Conservation (phyloP, 169 alveolate species). For the Plasmodium coatneyi region DNA sequence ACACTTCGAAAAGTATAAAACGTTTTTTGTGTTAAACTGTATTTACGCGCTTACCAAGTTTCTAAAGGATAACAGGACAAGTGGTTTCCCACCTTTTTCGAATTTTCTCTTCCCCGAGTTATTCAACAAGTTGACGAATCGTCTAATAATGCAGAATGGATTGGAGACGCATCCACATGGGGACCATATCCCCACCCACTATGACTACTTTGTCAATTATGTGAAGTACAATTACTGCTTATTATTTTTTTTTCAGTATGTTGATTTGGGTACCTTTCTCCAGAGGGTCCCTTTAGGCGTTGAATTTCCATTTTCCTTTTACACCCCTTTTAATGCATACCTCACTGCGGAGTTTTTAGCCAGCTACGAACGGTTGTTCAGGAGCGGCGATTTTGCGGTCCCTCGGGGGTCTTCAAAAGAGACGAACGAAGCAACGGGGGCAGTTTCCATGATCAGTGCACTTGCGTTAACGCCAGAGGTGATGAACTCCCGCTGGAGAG, state of each 20-base stretch:
- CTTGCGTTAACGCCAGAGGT: not conserved
- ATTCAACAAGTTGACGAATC: slow-evolving; percentile 13
- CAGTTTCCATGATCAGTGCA: not conserved
- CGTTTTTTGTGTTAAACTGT: slow-evolving; percentile 38
- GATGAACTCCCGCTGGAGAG: not conserved
- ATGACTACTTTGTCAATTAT: slow-evolving; percentile 53
- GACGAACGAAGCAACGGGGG: not conserved
- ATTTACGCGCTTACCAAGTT: slow-evolving; percentile 29
- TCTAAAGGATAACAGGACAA: slow-evolving; percentile 35
- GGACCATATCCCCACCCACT: not conserved
- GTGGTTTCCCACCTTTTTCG: not conserved
- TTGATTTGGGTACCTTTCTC: not conserved
- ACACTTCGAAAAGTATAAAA: slow-evolving; percentile 23
- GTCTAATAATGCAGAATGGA: not conserved
- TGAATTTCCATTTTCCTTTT: slow-evolving; percentile 3
- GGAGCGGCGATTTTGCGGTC: not conserved
- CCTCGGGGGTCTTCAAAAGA: not conserved
- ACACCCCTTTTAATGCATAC: slow-evolving; percentile 65
- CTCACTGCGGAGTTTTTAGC: slow-evolving; percentile 7
- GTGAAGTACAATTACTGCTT: slow-evolving; percentile 47
- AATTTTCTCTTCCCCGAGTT: slow-evolving; percentile 27
- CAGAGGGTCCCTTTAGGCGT: not conserved
- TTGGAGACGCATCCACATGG: not conserved
- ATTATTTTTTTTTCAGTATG: slow-evolving; percentile 21
- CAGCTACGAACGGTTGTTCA: not conserved